Base-by-base conservation (phyloP, 1,284 basidiomycete genomes). In the Cerioporus squamosus region DNA sequence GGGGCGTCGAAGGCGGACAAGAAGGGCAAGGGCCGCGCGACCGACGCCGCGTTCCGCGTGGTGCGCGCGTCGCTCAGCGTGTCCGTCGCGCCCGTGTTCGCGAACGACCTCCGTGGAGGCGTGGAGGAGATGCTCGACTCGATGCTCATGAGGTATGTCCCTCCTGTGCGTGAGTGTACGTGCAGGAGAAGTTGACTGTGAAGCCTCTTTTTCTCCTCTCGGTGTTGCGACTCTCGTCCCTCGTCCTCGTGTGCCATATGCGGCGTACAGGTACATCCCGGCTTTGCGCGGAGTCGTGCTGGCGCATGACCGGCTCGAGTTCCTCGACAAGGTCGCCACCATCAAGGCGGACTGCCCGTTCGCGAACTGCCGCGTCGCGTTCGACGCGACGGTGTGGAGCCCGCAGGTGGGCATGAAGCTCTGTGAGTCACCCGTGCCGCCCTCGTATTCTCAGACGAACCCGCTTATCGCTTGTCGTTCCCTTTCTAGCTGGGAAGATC, bases 311-410 rank as follows among this genome's bases (percentile, higher is more conserved):
- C 87, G 93, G 63, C 79, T 94, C 46, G 75, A 72, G 23, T 95
- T 98, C 72, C 69, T 88, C 40, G 81, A 86, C 57, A 78, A 81
- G 43, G 86, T 83, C 22, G 93, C 93, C 7, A 77, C 79, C 44
- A 86, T 98, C 66, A 85, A 88, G 66, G 86, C 83, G 23, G 96
- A 97, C 66, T 95, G 91, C 69, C 96, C 97, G 1, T 98, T 91
- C 72, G 83, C 91, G 1, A 83, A 93, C 18, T 91, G 88, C 64
- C 79, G 83, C 26, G 84, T 96, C 31, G 79, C 79, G 43, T 97
- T 98, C 70, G 87, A 93, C 62, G 91, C 93, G 20, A 87, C 91
- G 6, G 83, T 97, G 1, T 99, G 97, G 96, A 88, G 89, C 54
- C 97, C 97, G 1, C 82, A 81, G 56, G 81, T 97, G 33, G 94